A percentile compares a stretch with the other conserved stretches of the same genome.
phyloP scores from a whole-genome alignment of 2,329 filamentous ascomycete genomes.

The Stachybotrys chlorohalonatus region DNA sequence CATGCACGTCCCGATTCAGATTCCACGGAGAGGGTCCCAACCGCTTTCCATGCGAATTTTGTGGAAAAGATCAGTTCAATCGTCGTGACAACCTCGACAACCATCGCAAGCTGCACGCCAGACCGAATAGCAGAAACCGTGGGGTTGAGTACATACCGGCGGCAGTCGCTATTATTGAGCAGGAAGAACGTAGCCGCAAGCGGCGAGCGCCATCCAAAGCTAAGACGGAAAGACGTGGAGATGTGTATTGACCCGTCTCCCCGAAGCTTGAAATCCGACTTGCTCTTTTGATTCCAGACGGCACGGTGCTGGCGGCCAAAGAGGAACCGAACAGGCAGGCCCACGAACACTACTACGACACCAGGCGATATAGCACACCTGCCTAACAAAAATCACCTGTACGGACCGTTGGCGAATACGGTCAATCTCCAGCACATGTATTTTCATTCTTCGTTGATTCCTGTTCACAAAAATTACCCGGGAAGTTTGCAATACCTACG shows the following conservation, averaged over 20 bases:
- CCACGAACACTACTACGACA: no score
- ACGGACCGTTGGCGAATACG: not conserved
- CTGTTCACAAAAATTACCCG: not conserved
- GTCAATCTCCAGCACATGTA: not conserved
- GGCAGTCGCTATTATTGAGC: constrained; percentile 28
- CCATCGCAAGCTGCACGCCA: constrained; percentile 30
- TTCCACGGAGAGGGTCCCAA: constrained; percentile 30
- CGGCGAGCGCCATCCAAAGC: constrained; percentile 27
- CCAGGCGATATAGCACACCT: no score
- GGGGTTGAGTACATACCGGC: constrained; percentile 30
- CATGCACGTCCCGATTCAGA: constrained; percentile 6
- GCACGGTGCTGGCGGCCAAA: no score
- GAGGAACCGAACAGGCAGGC: no score
- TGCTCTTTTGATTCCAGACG: no score
- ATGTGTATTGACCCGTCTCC: constrained; percentile 14
- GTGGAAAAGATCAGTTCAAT: constrained; percentile 31
- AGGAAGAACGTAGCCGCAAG: constrained; percentile 30
- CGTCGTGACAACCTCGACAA: constrained; percentile 32
- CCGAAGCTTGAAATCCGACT: not conserved
- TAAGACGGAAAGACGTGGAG: constrained; percentile 22
- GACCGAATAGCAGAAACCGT: constrained; percentile 28
- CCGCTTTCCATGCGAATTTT: constrained; percentile 31
- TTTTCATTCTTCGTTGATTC: not conserved
- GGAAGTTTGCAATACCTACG: not conserved
- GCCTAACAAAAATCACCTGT: not conserved